Percentiles rank a stretch among this genome's conserved stretches.
phyloP scores from a whole-genome alignment of 768 basidiomycete species.

The Russula sp. region DNA sequence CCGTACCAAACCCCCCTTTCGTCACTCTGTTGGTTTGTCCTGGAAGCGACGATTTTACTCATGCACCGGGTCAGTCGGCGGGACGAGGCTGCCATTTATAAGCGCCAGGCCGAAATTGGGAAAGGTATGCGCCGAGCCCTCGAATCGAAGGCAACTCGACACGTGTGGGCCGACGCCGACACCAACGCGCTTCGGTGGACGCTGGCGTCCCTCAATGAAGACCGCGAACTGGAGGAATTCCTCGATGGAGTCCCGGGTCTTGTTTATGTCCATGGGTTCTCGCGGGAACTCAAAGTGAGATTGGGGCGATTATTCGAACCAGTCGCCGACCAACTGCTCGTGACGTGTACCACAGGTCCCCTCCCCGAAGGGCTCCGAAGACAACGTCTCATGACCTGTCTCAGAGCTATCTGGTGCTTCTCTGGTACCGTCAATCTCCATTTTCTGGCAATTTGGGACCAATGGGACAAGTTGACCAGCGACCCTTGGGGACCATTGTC shows the following conservation, averaged over 20 bases:
- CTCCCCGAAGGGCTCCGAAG: constrained; percentile 9
- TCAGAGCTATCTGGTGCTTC: constrained; percentile 21
- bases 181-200: constrained; percentile 15
- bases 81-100: not conserved
- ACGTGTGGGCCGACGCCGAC: constrained; percentile 1
- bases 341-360: constrained; percentile 15
- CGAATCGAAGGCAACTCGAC: constrained; percentile 1
- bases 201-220: constrained; percentile 17
- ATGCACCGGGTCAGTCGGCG: constrained; percentile 6
- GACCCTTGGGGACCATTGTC: constrained; percentile 21
- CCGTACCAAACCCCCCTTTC: constrained; percentile 29
- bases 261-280: constrained; percentile 6
- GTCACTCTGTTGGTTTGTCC: constrained; percentile 10
- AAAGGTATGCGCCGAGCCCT: constrained; percentile 17
- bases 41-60: constrained; percentile 4
- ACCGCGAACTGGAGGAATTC: constrained; percentile 21
- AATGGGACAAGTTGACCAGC: constrained; percentile 3
- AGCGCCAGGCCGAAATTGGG: constrained; percentile 7
- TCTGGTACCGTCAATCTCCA: constrained; percentile 1
- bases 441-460: constrained; percentile 9
- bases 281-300: not conserved
- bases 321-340: constrained; percentile 5
- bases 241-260: constrained; percentile 20
- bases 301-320: not conserved
- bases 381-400: constrained; percentile 16